phyloP scores from a whole-genome alignment of 2,329 filamentous ascomycete species.

The Lecanicillium sp. region DNA sequence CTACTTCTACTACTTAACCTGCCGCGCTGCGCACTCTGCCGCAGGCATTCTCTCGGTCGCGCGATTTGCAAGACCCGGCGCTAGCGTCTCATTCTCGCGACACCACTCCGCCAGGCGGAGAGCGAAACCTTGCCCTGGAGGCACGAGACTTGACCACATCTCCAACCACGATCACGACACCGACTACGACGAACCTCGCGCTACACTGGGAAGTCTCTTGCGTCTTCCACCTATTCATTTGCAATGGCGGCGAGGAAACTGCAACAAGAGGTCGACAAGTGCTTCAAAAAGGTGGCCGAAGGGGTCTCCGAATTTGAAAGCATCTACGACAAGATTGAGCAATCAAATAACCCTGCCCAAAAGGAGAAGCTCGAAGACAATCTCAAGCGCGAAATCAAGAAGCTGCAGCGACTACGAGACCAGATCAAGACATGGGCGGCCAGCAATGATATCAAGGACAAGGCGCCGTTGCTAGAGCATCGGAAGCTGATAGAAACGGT shows the following conservation, averaged over 20 bases:
- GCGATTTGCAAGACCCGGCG: constrained; percentile 4
- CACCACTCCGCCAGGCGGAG: not conserved
- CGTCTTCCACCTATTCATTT: constrained; percentile 14
- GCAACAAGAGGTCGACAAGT: constrained; percentile 97
- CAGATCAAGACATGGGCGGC: constrained; percentile 99
- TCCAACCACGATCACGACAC: constrained; percentile 1
- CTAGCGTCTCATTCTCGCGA: not conserved
- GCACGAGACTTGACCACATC: constrained; percentile 1
- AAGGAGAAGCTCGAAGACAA: constrained; percentile 98
- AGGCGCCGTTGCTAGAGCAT: constrained; percentile 87
- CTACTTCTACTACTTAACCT: not conserved
- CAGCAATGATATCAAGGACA: constrained; percentile 99
- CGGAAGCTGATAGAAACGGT: constrained; percentile 97
- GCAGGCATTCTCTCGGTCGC: constrained; percentile 3
- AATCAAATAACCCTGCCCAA: constrained; percentile 85
- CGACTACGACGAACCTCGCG: not conserved
- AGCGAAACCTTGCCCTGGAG: constrained; percentile 2
- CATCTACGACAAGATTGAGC: constrained; percentile 97
- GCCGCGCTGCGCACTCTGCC: constrained; percentile 5
- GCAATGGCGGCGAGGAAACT: constrained; percentile 93
- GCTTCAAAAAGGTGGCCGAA: constrained; percentile 97
- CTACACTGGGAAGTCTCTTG: no score
- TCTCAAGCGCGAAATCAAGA: constrained; percentile 99
- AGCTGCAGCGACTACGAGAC: constrained; percentile 91
- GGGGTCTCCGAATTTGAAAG: constrained; percentile 85